Conservation (phyloP, 164 flowering plant genomes). For the Nymphaea colorata region DNA sequence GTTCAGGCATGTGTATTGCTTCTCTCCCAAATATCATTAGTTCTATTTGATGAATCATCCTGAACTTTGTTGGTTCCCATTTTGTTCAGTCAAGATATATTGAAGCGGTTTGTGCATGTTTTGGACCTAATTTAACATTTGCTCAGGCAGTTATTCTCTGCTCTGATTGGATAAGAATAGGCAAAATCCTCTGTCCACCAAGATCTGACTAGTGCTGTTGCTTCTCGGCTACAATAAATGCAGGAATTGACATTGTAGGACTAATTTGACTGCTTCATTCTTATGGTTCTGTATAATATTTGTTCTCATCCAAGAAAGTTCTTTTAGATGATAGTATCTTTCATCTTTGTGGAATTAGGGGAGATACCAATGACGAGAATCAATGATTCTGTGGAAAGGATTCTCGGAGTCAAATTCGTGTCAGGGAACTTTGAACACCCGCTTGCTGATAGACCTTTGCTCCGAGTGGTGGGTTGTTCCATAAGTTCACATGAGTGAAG, state of each 20-base stretch:
- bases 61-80: no score
- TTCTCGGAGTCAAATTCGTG: conserved; percentile 72
- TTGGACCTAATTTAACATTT: no score
- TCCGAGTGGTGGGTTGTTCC: conserved; percentile 67
- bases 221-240: conserved; percentile 47
- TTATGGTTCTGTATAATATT: background rate
- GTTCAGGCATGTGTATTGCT: no score
- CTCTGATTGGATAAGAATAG: conserved; percentile 78
- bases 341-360: conserved; percentile 46
- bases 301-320: conserved; percentile 4
- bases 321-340: conserved; percentile 80
- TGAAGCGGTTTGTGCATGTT: no score
- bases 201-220: conserved; percentile 56
- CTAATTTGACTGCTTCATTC: background rate
- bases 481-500: conserved; percentile 18
- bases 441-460: conserved; percentile 48
- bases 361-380: conserved; percentile 54
- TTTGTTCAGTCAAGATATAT: no score
- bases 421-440: conserved; percentile 77
- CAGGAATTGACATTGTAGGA: conserved; percentile 79
- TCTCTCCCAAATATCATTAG: no score
- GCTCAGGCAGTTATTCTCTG: background rate
- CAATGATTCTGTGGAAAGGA: conserved; percentile 82
- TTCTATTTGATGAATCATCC: no score
- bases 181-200: conserved; percentile 42